Base-by-base conservation (phyloP, 768 basidiomycete species). In the Lactarius pseudohatsudake region DNA sequence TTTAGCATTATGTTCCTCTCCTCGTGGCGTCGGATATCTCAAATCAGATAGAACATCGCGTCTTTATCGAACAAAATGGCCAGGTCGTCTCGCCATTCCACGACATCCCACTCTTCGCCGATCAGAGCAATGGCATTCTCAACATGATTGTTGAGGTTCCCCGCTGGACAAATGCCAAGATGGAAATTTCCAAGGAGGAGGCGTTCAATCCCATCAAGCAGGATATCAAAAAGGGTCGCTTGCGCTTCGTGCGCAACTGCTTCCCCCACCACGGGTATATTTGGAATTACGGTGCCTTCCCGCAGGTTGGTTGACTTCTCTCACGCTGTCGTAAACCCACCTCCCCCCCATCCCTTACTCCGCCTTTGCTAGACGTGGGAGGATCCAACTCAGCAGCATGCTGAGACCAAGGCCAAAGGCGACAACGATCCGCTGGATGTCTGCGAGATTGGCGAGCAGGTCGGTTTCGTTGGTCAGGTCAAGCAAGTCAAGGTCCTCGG, bases 191-290 rank as follows among this genome's bases (percentile, higher is more conserved):
- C 79, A 99, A 97, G 80, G 95, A 97, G 74, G 96, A 98, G 78
- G 62, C 86, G n/a, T 94, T 98, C 87, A 99, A 99, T 81, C 97
- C 97, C 74, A 98, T 99, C 90, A 96, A 97, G 79, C 97, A 99
- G 82, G 96, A 98, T 78, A 89, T 92, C 78, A 98, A 97, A 82
- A 94, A 93, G 81, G 94, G 94, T 74, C 92, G 91, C 75, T 81
- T 98, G 78, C 92, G 97, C 74, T 98, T 84, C 79, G 97, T 99
- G 72, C 90, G 97, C 81, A 98, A 98, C 85, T 98, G 97, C 80
- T 99, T 99, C 91, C 97, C 97, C 72, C 97, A 99, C 83, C 96
- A 98, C 77, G 96, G 97, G 43, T 96, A 98, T 84, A 95, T 99
- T 83, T 99, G 97, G 97, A 99, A 99, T 85, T 99, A 99, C 75